Evolutionary conservation across 805 yeast genomes (phyloP), one percentile per base, ranked within the genome.

Genomic region (Kodamaea hsintzibuensis): DNA sequence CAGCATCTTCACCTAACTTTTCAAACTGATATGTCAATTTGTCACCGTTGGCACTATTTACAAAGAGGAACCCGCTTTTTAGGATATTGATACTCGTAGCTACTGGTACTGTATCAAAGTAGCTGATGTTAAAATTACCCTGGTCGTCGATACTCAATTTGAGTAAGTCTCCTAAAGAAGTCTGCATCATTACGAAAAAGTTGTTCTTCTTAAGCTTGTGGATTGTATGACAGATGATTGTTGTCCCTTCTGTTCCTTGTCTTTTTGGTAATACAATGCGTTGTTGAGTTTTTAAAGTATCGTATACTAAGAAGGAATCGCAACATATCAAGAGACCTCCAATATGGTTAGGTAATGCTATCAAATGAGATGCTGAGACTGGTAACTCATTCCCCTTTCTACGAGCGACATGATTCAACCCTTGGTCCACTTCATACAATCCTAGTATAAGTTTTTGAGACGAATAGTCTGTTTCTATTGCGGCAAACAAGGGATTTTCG

Each of bases 401-500:
- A 53, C 79, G 80, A 0, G 88, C 76, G 1, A 92, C 81, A 64
- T 87, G 88, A 63, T 92, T 92, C 47, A 93, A 72, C 0, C 98
- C 97, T 42, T 89, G 78, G 66, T 95, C 98, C 22, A 92, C 71
- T 62, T 90, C 93, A 70, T 93, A 93, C 65, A 82, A 88, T 2
- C 82, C 80, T 50, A 93, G 72, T 27, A 63, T 59, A 49, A 68
- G 48, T 1, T 5, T 38, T 19, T 2, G 18, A 1, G 70, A 73
- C 6, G 73, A 62, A 54, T 82, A 78, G 51, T 82, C 86, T 7
- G 81, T 70, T 63, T 93, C 98, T 7, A 95, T 69, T 0, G 92
- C 79, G 0, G 91, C 96, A 79, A 92, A 93, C 8, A 83, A 65
- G 0, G 98, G 98, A 62, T 91, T 91, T 16, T 88, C 95, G 66